A percentile compares a stretch with the other conserved stretches of the same genome.
Conservation (phyloP, 805 yeast species). For the Dipodascopsis uninucleata region DNA sequence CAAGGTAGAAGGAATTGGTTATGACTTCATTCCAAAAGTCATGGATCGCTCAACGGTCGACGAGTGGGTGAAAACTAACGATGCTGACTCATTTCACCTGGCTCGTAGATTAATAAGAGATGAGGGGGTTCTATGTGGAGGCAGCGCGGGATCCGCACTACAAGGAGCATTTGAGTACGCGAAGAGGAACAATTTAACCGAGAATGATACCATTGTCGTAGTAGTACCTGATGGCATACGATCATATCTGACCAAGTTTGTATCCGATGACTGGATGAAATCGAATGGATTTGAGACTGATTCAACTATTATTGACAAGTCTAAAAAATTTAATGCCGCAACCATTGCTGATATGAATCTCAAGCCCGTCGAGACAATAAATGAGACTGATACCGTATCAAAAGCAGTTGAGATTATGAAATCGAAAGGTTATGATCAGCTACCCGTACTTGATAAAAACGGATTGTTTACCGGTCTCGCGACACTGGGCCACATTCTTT, state of each 20-base stretch:
- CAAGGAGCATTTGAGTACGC: conserved; percentile 72
- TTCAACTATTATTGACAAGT: conserved; percentile 19
- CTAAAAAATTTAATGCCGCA: conserved; percentile 44
- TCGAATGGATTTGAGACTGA: conserved; percentile 54
- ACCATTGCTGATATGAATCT: conserved; percentile 67
- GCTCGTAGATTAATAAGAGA: conserved; percentile 79
- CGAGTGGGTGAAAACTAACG: conserved; percentile 83
- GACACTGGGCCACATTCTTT: conserved; percentile 68
- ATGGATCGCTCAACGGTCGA: conserved; percentile 64
- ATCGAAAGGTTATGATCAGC: conserved; percentile 76
- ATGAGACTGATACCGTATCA: conserved; percentile 54
- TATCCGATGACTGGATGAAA: conserved; percentile 87
- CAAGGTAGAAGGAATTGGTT: conserved; percentile 88
- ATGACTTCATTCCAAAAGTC: conserved; percentile 82
- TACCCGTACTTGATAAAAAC: conserved; percentile 63
- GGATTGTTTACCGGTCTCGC: conserved; percentile 71
- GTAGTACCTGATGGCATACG: conserved; percentile 84
- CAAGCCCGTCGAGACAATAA: conserved; percentile 76
- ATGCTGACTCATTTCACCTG: conserved; percentile 69
- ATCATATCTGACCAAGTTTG: conserved; percentile 81
- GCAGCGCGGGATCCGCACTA: conserved; percentile 82
- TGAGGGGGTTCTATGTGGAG: conserved; percentile 86
- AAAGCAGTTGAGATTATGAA: conserved; percentile 67
- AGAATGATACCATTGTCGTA: conserved; percentile 71
- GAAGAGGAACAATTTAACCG: conserved; percentile 53